Base-by-base conservation (phyloP, 768 basidiomycete genomes). In the Tulasnella sp. region DNA sequence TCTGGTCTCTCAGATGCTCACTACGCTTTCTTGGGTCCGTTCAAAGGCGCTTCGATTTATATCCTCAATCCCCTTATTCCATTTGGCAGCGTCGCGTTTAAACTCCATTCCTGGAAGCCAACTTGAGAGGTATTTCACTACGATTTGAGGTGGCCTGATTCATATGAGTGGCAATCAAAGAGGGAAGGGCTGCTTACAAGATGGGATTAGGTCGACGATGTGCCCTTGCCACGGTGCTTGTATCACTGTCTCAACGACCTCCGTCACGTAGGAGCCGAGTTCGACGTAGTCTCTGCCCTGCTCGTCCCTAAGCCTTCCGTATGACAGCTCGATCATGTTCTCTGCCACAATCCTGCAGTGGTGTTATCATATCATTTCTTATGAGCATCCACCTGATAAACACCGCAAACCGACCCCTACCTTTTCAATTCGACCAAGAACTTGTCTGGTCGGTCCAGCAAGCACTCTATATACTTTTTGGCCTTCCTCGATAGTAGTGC, bases 31-130 rank as follows among this genome's bases (percentile, higher is more conserved):
- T 19, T 31, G 5, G 58, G 12, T 25, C 5, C 29, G 5, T 11
- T 34, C 58, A 64, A 64, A 34, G 25, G 12, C 31, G 12, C 15
- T 3, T 11, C 5, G 4, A 0, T 19, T 15, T 12, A 64, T 5
- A 1, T 64, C 29, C 5, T 64, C 58, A 14, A 19, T 31, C 58
- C 31, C 58, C 12, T 34, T 31, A 9, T 64, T 64, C 58, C 58
- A 64, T 14, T 17, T 25, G 17, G 31, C 34, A 42, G 71, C 73
- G 12, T 54, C 34, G 8, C 52, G 45, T 40, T 74, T 49, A 52
- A 74, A 74, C 8, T 40, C 14, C 34, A 54, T 54, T 1, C 73
- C 73, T 19, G 73, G 54, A 6, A 74, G 37, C 73, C 73, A 74
- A 7, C 38, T 54, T n/a, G 73, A 52, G 17, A 74, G 31, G 22